phyloP scores from a whole-genome alignment of 2,329 filamentous ascomycete species.

The Fusarium phyllophilum region DNA sequence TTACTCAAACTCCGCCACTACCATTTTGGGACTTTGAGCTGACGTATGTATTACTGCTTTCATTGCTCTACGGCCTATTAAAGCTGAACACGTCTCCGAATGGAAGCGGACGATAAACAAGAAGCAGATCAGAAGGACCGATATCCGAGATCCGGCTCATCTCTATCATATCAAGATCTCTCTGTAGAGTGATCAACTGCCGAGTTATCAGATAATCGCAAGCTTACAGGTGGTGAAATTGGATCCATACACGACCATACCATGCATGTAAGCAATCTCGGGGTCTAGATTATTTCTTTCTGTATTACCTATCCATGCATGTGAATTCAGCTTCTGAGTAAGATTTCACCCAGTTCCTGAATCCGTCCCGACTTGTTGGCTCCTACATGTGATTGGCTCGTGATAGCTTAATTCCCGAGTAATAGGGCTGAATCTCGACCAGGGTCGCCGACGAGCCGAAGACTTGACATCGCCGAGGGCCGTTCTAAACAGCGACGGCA shows the following conservation, averaged over 20 bases:
- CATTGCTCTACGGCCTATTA: background rate
- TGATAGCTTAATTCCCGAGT: background rate
- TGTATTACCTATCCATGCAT: background rate
- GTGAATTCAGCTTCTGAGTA: background rate
- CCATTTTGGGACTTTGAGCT: background rate
- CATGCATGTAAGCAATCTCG: background rate
- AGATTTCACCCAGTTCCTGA: background rate
- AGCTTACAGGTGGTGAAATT: background rate
- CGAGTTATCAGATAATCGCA: background rate
- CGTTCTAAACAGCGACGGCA: background rate
- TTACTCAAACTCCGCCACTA: background rate
- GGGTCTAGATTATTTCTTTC: background rate
- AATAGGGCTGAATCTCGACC: conserved; percentile 23
- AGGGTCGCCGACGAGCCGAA: conserved; percentile 24
- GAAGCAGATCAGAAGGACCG: background rate
- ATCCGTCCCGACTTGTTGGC: background rate
- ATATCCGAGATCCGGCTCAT: background rate
- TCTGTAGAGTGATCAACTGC: background rate
- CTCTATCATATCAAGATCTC: background rate
- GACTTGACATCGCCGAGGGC: background rate
- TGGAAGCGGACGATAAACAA: background rate
- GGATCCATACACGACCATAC: background rate
- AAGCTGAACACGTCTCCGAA: background rate
- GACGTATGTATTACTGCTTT: background rate
- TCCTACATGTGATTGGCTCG: background rate